A percentile compares a stretch with the other conserved stretches of the same genome.
Conservation (phyloP, 345 rosid genomes). For the Carallia pectinifolia region DNA sequence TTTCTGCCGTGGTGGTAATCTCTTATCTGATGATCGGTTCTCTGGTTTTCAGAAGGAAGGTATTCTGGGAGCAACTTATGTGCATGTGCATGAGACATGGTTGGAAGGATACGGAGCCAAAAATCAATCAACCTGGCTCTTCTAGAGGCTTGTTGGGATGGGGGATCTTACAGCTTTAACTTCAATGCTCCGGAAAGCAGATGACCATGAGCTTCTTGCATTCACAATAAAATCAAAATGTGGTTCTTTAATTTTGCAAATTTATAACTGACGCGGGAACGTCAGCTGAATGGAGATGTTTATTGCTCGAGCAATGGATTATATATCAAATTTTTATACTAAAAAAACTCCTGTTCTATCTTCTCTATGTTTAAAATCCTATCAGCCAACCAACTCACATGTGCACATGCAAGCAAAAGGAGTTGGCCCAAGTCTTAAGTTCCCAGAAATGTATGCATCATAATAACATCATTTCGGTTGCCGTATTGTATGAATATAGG, state of each 20-base stretch:
- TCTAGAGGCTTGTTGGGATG: background rate
- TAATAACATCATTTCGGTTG: no score
- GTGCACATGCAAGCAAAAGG: no score
- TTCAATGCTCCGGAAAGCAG: background rate
- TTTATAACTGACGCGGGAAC: background rate
- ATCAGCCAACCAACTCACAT: no score
- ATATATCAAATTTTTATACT: no score
- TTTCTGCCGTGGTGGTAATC: background rate
- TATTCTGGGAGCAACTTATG: constrained; percentile 38
- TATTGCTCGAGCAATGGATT: background rate
- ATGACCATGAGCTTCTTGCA: background rate
- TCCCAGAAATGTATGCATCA: no score
- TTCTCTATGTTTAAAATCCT: no score
- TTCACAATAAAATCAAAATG: background rate
- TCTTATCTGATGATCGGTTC: background rate
- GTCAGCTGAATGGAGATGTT: background rate
- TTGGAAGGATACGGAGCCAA: constrained; percentile 43
- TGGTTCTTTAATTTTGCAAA: background rate
- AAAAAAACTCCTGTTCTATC: no score
- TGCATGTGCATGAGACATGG: constrained; percentile 77
- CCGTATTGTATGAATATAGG: no score
- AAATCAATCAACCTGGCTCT: constrained; percentile 48
- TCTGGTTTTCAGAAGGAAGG: constrained; percentile 38
- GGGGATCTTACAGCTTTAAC: background rate
- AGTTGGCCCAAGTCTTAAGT: no score